A percentile compares a stretch with the other conserved stretches of the same genome.
These are phyloP conservation scores for Dactylellina parvicollis DNA, from an alignment of 2,329 filamentous ascomycete species.

Conservation along the genomic window DNA sequence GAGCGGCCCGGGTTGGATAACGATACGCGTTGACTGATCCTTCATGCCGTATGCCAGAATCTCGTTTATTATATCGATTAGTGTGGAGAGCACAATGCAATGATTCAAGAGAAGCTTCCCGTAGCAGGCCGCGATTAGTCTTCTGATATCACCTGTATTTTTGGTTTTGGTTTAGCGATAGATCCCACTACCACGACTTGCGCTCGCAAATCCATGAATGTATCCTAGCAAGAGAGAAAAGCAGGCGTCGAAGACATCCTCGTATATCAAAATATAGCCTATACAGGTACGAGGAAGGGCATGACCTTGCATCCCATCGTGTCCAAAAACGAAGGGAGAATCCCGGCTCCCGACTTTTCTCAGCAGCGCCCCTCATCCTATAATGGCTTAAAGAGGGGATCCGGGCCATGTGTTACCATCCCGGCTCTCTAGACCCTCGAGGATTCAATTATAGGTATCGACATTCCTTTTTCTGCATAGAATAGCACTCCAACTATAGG, in stretches of 20 bases:
- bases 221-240: not conserved
- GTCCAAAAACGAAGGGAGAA: not conserved
- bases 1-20: not conserved
- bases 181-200: constrained; percentile 23
- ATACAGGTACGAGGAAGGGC: not conserved
- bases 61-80: no score
- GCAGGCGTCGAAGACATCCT: not conserved
- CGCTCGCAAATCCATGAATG: constrained; percentile 3
- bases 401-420: constrained; percentile 16
- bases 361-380: not conserved
- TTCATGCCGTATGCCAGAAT: not conserved
- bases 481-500: constrained; percentile 10
- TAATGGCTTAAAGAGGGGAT: not conserved
- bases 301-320: constrained; percentile 14
- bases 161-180: not conserved
- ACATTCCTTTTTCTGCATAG: constrained; percentile 7
- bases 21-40: not conserved
- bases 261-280: constrained; percentile 26
- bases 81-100: no score
- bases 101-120: no score
- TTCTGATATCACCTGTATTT: no score
- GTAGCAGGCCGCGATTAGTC: no score
- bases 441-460: constrained; percentile 15
- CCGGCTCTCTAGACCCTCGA: not conserved
- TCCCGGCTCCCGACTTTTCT: not conserved